A percentile compares a stretch with the other conserved stretches of the same genome.
Evolutionary conservation across 176 grass and related monocot species (phyloP).

Genomic region (Calamus simplicifolius): DNA sequence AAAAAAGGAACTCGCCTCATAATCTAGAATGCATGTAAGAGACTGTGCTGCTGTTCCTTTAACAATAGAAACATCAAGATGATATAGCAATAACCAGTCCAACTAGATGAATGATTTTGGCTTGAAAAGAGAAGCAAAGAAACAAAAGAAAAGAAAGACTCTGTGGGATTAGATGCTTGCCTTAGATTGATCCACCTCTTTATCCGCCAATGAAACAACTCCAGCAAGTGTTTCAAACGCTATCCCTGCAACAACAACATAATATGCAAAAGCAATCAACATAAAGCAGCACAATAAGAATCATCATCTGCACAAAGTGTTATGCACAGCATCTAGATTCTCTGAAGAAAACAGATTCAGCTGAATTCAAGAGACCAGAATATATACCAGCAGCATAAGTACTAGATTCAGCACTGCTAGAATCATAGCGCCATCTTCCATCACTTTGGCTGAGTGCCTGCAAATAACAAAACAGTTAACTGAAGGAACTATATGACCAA

Average conservation of each 20-base stretch:
- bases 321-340: too few relatives aligned
- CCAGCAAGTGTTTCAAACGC: constrained; percentile 76
- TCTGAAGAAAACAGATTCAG: too few relatives aligned
- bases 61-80: too few relatives aligned
- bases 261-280: not conserved
- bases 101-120: too few relatives aligned
- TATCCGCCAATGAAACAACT: constrained; percentile 66
- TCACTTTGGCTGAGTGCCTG: constrained; percentile 94
- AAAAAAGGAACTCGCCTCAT: too few relatives aligned
- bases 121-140: too few relatives aligned
- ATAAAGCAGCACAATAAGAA: not conserved
- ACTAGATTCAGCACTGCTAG: constrained; percentile 84
- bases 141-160: too few relatives aligned
- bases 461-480: constrained; percentile 2
- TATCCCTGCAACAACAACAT: constrained; percentile 46
- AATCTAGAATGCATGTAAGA: too few relatives aligned
- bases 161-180: not conserved
- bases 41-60: too few relatives aligned
- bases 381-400: constrained; percentile 79
- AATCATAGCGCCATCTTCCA: constrained; percentile 86
- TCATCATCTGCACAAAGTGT: too few relatives aligned
- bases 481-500: too few relatives aligned
- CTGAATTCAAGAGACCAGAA: constrained; percentile 5
- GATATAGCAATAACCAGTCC: too few relatives aligned
- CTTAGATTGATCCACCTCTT: constrained; percentile 73